Base-by-base conservation (phyloP, 73 alveolate species). In the Tetrahymena thermophila region DNA sequence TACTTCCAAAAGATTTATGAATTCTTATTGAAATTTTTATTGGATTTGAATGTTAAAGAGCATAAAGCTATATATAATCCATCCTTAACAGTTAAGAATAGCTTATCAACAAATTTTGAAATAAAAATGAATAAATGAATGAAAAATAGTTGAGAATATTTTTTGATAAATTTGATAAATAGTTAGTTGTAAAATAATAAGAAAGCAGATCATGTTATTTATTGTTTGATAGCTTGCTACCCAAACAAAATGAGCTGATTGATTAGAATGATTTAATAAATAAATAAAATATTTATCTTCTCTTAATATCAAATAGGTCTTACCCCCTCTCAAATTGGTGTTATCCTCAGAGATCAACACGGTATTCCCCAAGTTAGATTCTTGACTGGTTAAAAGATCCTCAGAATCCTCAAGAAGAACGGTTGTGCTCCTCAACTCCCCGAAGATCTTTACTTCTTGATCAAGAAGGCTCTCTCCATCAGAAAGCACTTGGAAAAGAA, bases 401-500 rank as follows among this genome's bases (percentile, higher is more conserved):
- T 95, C 38, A 95, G 97, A 95, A 95, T 95, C 93, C 93, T 95
- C 85, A 95, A 95, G 89, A 95, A 95, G 95, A 95, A 94, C 93
- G 97, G 97, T 95, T 94, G 99, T 83, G 99, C 99, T 93, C 99
- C 99, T 56, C 98, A 96, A 95, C 98, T 99, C 97, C 99, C 99
- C 35, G 99, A 99, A 96, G 99, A 99, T 96, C 97, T 99, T 93
- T 99, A 99, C 98, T 98, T 98, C 97, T 96, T 99, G 97, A 99
- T 99, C 98, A 99, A 98, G 98, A 99, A 98, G 96, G 99, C 99
- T 31, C 99, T 99, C 97, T 95, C 98, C 94, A 97, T 99, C 96
- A 98, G 99, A 96, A 99, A 99, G 99, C 99, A 99, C 96, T 96
- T 99, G 97, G 99, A 99, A 97, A 97, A 97, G 96, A 98, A 98